Base-by-base conservation (phyloP, 768 basidiomycete genomes). In the Neoboletus subvelutipes region DNA sequence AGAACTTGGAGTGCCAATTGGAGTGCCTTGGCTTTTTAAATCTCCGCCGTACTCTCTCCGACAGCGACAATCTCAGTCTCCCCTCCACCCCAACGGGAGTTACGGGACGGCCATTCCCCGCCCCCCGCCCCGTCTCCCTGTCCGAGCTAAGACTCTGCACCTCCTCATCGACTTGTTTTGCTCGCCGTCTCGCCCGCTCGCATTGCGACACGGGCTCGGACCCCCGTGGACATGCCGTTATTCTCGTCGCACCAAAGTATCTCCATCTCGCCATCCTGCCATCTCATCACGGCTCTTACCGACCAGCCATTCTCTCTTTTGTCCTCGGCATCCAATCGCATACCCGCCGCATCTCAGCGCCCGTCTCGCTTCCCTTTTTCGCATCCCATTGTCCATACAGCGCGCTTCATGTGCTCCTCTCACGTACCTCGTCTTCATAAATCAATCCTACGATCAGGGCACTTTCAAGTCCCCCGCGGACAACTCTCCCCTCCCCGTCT, bases 1-100 rank as follows among this genome's bases (percentile, higher is more conserved):
- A 67, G 71, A 71, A 70, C 55, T 50, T 55, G 41, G 54, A 28
- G 52, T 56, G 36, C 51, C 53, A 59, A 65, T 63, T 59, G 60
- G 57, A 59, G 67, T 60, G 61, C 66, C 58, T 60, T 49, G 48
- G 42, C 47, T 60, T 70, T 69, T 68, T 56, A 71, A n/a, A 71
- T 69, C 71, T 71, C 69, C 69, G 69, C 68, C 59, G 57, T 33
- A 17, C 29, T 18, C 36, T 13, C 53, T 46, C 61, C 54, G 50
- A 52, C 34, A 31, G 29, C 29, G 29, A 10, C 9, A 10, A 1
- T 28, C 28, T 31, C 9, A 31, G 1, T 5, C 1, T 34, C 12
- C 50, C 52, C 47, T 51, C 33, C 47, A 54, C 50, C 47, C 20
- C 29, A 51, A 20, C 24, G 9, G n/a, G n/a, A n/a, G n/a, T n/a